These are phyloP conservation scores for Malassezia caprae DNA, from an alignment of 1,284 basidiomycete genomes.

Conservation along the genomic window DNA sequence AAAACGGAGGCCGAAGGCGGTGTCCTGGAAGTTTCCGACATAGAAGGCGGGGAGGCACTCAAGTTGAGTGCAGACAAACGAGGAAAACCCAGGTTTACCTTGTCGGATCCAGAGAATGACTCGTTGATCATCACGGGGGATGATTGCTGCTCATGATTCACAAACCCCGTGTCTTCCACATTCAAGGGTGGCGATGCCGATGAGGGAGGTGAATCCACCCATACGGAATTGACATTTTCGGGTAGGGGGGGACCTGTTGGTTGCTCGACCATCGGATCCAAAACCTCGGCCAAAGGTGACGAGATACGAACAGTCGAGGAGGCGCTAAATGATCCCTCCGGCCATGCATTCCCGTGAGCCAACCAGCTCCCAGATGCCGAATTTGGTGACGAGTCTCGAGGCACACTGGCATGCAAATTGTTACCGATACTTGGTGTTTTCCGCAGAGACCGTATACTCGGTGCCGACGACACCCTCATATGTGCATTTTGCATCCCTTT, in stretches of 20 bases:
- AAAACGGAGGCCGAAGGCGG: neutral
- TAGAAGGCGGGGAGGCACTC: neutral
- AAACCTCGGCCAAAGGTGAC: slow-evolving; percentile 5
- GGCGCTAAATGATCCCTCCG: slow-evolving; percentile 12
- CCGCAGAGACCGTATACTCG: neutral
- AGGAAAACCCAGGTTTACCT: slow-evolving; percentile 9
- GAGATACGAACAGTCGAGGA: slow-evolving; percentile 10
- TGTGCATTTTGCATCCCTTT: neutral
- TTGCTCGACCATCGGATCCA: neutral
- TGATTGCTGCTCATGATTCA: neutral
- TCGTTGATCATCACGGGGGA: slow-evolving; percentile 2
- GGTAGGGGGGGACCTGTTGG: neutral
- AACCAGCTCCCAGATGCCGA: slow-evolving; percentile 1
- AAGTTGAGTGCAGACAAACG: slow-evolving; percentile 10
- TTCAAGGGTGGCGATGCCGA: neutral
- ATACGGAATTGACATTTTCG: slow-evolving; percentile 12
- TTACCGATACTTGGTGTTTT: neutral
- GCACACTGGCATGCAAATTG: neutral
- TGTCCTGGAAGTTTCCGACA: neutral
- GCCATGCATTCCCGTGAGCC: slow-evolving; percentile 5
- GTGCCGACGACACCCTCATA: neutral
- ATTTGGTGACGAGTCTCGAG: neutral
- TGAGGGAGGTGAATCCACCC: neutral
- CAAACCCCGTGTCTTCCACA: neutral
- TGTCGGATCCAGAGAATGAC: neutral